Conservation (phyloP, 2,329 filamentous ascomycete genomes). For the Aspergillus japonicus region DNA sequence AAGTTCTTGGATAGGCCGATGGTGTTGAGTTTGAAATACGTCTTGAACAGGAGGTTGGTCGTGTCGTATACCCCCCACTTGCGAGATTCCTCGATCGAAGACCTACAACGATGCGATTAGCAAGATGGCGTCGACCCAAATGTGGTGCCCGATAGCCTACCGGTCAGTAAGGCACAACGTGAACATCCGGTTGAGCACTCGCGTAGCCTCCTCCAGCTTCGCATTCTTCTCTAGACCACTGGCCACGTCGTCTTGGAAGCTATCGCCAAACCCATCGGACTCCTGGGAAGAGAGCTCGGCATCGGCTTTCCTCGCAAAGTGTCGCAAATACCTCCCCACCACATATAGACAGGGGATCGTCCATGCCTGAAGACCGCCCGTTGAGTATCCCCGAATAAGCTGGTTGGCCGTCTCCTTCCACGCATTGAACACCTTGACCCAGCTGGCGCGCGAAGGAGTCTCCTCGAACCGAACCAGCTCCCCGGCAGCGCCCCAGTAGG, state of each 20-base stretch:
- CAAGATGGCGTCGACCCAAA: neutral
- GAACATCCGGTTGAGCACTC: slow-evolving; percentile 89
- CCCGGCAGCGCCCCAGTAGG: slow-evolving; percentile 79
- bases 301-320: slow-evolving; percentile 90
- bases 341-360: slow-evolving; percentile 88
- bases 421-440: slow-evolving; percentile 77
- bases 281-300: slow-evolving; percentile 58
- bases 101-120: slow-evolving; percentile 50
- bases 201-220: slow-evolving; percentile 84
- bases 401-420: slow-evolving; percentile 83
- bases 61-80: slow-evolving; percentile 98
- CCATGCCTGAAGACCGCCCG: slow-evolving; percentile 77
- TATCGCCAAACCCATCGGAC: slow-evolving; percentile 47
- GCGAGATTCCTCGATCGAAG: slow-evolving; percentile 79
- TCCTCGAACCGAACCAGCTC: slow-evolving; percentile 69
- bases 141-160: slow-evolving; percentile 49
- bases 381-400: slow-evolving; percentile 78
- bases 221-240: slow-evolving; percentile 74
- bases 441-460: slow-evolving; percentile 56
- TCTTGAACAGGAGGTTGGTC: slow-evolving; percentile 95
- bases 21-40: slow-evolving; percentile 93
- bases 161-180: slow-evolving; percentile 85
- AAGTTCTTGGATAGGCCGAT: slow-evolving; percentile 88
- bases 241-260: slow-evolving; percentile 79
- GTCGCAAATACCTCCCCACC: slow-evolving; percentile 78